Evolutionary conservation across 2,329 filamentous ascomycete species (phyloP), one percentile per base, ranked within the genome.

Genomic region (Periconia sp.): DNA sequence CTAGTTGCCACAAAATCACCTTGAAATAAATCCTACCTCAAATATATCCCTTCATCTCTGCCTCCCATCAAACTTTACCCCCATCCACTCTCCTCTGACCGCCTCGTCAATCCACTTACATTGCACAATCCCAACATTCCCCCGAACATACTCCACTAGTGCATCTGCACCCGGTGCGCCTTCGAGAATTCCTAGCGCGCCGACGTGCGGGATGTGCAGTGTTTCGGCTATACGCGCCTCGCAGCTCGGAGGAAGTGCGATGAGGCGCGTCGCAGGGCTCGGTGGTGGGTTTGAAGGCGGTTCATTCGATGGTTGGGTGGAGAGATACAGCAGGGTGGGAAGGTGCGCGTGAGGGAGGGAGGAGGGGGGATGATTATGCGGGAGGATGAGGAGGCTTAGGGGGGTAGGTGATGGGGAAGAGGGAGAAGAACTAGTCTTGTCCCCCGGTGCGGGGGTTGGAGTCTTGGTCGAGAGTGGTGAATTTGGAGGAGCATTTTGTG

Each of bases 151-250:
- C 4, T 83, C 75, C 17, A 85, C 61, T 8, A 90, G 63, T 1
- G 79, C 75, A 36, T 75, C 75, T 0, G 80, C 75, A 29, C 80
- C 78, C 0, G 84, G 83, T 0, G 85, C 82, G 25, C 72, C 77
- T 5, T 73, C 72, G 15, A 75, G 66, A 5, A 90, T 63, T 0
- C 79, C 87, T 22, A 90, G 70, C 16, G 84, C 83, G 1, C 85
- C 87, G 1, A 84, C 83, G 23, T 84, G 77, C 1, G 84, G 82
- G 8, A 89, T 74, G 2, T 80, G 80, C 3, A 89, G 72, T 15
- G 76, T 76, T 21, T 71, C 65, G 34, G 80, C 80, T 12, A 90
- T 68, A 10, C 77, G 77, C 12, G 80, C 72, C 32, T 85, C 84
- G 36, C 78, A 81, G 1, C 78, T 70, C 38, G 78, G 82, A 0